These are phyloP conservation scores for Sugiyamaella americana DNA, from an alignment of 805 yeast genomes.

Conservation along the genomic window DNA sequence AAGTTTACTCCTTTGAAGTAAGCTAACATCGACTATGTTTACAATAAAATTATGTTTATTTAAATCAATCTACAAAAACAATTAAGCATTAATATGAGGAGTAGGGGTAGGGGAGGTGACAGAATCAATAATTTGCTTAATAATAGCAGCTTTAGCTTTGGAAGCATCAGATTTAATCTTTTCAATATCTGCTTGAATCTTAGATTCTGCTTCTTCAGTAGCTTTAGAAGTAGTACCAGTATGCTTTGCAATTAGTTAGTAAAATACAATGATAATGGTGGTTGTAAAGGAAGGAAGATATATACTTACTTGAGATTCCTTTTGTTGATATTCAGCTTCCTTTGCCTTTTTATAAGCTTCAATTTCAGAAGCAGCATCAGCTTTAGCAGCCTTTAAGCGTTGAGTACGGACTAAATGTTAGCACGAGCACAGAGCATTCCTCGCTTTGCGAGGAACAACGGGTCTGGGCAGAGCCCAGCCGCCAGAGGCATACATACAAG, in stretches of 20 bases:
- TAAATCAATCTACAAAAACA: too few relatives aligned
- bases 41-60: too few relatives aligned
- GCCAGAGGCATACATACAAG: constrained; percentile 43
- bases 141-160: constrained; percentile 59
- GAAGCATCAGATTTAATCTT: constrained; percentile 60
- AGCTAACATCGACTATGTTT: too few relatives aligned
- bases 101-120: constrained; percentile 75
- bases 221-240: constrained; percentile 70
- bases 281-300: constrained; percentile 4
- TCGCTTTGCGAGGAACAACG: background rate
- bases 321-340: constrained; percentile 71
- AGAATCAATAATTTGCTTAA: constrained; percentile 71
- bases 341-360: constrained; percentile 77
- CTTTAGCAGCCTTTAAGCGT: constrained; percentile 87
- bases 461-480: background rate
- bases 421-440: constrained; percentile 14
- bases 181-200: constrained; percentile 64
- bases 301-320: constrained; percentile 48
- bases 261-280: background rate
- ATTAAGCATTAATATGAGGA: constrained; percentile 68
- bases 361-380: constrained; percentile 87
- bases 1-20: too few relatives aligned
- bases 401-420: constrained; percentile 57
- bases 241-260: constrained; percentile 36
- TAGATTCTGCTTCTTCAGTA: constrained; percentile 70